Conservation (phyloP, 2,329 filamentous ascomycete species). For the Sporothrix curviconia region DNA sequence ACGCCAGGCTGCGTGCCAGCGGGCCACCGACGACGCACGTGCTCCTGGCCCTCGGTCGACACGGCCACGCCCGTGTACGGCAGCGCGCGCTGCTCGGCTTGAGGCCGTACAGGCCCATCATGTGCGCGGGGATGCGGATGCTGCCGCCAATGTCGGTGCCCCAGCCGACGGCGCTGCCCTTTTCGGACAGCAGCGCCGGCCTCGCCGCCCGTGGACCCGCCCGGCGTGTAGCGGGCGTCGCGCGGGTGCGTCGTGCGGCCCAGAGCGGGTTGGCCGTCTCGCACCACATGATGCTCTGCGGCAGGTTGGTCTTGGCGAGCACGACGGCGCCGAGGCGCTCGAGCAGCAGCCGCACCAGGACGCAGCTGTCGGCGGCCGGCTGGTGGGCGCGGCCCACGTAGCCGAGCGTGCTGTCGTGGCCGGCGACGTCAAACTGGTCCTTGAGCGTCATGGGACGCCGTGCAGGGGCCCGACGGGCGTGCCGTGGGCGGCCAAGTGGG, state of each 20-base stretch:
- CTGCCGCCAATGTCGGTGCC: background rate
- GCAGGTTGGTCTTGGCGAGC: slow-evolving; percentile 23
- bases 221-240: slow-evolving; percentile 28
- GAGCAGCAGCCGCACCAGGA: slow-evolving; percentile 23
- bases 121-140: background rate
- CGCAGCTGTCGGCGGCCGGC: slow-evolving; percentile 5
- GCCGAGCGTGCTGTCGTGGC: slow-evolving; percentile 21
- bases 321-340: slow-evolving; percentile 26
- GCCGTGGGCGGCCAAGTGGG: slow-evolving; percentile 22
- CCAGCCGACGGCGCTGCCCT: slow-evolving; percentile 41
- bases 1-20: slow-evolving; percentile 42
- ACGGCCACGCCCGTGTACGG: slow-evolving; percentile 34
- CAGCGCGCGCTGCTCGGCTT: background rate
- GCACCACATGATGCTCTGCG: slow-evolving; percentile 26
- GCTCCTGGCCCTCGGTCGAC: slow-evolving; percentile 58
- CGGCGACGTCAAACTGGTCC: slow-evolving; percentile 27
- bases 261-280: slow-evolving; percentile 33
- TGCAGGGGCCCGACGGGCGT: slow-evolving; percentile 31
- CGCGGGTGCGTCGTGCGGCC: slow-evolving; percentile 30
- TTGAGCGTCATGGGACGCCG: slow-evolving; percentile 31
- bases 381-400: slow-evolving; percentile 29
- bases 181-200: slow-evolving; percentile 29
- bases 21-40: slow-evolving; percentile 58
- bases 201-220: slow-evolving; percentile 34
- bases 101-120: background rate